Evolutionary conservation across 163 green algal species (phyloP), one percentile per base, ranked within the genome.

Genomic region (Trebouxia gelatinosa): DNA sequence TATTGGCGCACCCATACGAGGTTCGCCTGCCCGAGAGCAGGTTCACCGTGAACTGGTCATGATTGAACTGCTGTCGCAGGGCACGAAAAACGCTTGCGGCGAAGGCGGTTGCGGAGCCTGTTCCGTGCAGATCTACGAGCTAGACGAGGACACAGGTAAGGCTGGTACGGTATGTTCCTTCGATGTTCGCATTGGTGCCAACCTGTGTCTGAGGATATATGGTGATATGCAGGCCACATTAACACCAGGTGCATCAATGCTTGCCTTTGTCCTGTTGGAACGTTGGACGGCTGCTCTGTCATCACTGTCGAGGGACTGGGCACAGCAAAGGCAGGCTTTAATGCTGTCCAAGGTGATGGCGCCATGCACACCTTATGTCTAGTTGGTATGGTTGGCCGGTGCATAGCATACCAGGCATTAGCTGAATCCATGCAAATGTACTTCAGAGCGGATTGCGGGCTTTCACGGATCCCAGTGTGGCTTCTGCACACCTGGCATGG

Each of bases 391-490:
- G n/a, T n/a, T 16, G 16, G 48, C 48, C 48, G 48, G 16, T 58
- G n/a, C n/a, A n/a, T n/a, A n/a, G n/a, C n/a, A n/a, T n/a, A n/a
- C n/a, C n/a, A n/a, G n/a, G n/a, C n/a, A n/a, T n/a, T n/a, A n/a
- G n/a, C n/a, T n/a, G n/a, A n/a, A n/a, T n/a, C n/a, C n/a, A n/a
- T n/a, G 57, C 57, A 66, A 66, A 66, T 66, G 57, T 17, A n/a
- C 57, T 9, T 66, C 57, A 93, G 89, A 92, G 61, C 78, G 78
- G 16, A 64, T 92, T 21, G 84, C 77, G 1, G 70, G 31, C 13
- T 82, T 82, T 72, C 85, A 90, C 77, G 91, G 85, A 26, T 89
- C 80, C 34, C 91, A 96, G 78, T 96, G 91, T 74, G 91, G 91
- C 46, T 94, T 86, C 87, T 96, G 91, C 86, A 93, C 91, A 21